Conservation (phyloP, 192 early-diverging fungal genomes). For the Gryganskiella cystojenkinii region DNA sequence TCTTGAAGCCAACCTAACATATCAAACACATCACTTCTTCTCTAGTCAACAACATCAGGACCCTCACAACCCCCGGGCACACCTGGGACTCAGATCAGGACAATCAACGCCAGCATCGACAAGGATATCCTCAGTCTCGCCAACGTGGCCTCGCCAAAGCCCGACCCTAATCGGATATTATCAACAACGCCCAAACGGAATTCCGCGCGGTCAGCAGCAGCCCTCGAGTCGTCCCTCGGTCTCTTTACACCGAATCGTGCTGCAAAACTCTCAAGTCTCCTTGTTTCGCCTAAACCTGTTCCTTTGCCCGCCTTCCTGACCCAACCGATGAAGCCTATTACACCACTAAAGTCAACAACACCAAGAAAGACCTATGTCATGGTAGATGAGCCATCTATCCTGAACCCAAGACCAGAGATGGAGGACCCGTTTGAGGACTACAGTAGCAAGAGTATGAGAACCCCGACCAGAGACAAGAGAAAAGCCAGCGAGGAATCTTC, state of each 20-base stretch:
- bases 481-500: constrained; percentile 9
- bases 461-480: constrained; percentile 27
- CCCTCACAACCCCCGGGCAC: neutral
- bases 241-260: constrained; percentile 46
- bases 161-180: neutral
- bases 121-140: constrained; percentile 14
- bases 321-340: neutral
- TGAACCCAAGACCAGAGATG: constrained; percentile 4
- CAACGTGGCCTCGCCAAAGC: constrained; percentile 16
- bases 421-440: constrained; percentile 3
- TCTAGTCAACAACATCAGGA: too few relatives aligned
- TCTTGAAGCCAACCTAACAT: too few relatives aligned
- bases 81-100: neutral
- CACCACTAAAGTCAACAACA: constrained; percentile 4
- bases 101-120: constrained; percentile 13
- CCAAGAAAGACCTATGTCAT: constrained; percentile 2
- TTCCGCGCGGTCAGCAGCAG: constrained; percentile 7
- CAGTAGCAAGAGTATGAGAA: neutral
- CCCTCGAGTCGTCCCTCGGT: constrained; percentile 30
- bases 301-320: constrained; percentile 37
- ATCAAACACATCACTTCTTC: too few relatives aligned
- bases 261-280: constrained; percentile 34
- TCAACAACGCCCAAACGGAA: constrained; percentile 18
- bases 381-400: constrained; percentile 20
- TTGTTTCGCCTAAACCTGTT: constrained; percentile 44